Percentiles rank a stretch among this genome's conserved stretches.
Conservation (phyloP, 352 stramenopile genomes). For the Pythium rishiriense region DNA sequence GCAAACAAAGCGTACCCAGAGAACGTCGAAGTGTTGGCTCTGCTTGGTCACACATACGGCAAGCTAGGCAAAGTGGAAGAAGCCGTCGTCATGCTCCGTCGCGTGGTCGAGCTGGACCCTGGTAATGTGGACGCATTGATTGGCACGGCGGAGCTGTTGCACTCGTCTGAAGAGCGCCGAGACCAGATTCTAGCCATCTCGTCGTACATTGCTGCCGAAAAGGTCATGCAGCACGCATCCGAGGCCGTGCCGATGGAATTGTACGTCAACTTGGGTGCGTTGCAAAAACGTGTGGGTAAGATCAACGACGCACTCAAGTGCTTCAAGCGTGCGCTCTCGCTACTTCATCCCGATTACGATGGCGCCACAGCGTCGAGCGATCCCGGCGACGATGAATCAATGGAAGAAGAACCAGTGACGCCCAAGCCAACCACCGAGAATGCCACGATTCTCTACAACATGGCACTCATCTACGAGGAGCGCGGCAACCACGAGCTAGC, state of each 20-base stretch:
- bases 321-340: slow-evolving; percentile 84
- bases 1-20: slow-evolving; percentile 88
- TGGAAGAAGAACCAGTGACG: slow-evolving; percentile 28
- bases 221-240: slow-evolving; percentile 83
- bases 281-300: slow-evolving; percentile 87
- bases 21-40: slow-evolving; percentile 82
- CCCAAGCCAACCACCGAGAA: slow-evolving; percentile 74
- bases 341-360: slow-evolving; percentile 46
- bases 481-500: slow-evolving; percentile 89
- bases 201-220: slow-evolving; percentile 87
- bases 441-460: slow-evolving; percentile 96
- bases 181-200: slow-evolving; percentile 89
- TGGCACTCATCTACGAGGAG: slow-evolving; percentile 94
- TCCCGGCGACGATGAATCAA: slow-evolving; percentile 37
- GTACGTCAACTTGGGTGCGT: slow-evolving; percentile 81
- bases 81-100: slow-evolving; percentile 74
- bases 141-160: slow-evolving; percentile 77
- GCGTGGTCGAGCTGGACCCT: slow-evolving; percentile 83
- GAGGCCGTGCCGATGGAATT: slow-evolving; percentile 83
- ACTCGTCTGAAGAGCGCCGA: slow-evolving; percentile 76
- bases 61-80: slow-evolving; percentile 84
- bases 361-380: slow-evolving; percentile 31
- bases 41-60: slow-evolving; percentile 81
- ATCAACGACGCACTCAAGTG: slow-evolving; percentile 89
- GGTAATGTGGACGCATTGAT: slow-evolving; percentile 86